Percentiles rank a stretch among this genome's conserved stretches.
phyloP scores from a whole-genome alignment of 2,329 filamentous ascomycete genomes.

The Albifimbria verrucaria region DNA sequence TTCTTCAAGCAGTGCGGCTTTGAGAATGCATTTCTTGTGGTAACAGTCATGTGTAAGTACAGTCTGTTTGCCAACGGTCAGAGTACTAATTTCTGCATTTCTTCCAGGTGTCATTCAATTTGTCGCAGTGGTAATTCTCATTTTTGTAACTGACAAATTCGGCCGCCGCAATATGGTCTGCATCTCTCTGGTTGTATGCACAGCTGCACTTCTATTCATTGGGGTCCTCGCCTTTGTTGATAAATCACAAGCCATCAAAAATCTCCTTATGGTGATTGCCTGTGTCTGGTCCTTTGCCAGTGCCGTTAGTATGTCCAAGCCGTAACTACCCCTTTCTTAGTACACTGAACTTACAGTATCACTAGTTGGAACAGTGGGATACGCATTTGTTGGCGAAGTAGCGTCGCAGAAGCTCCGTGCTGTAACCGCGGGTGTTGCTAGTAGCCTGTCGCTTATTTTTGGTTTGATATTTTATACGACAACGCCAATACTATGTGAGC shows the following conservation, averaged over 20 bases:
- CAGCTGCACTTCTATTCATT: conserved; percentile 7
- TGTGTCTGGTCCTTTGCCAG: conserved; percentile 13
- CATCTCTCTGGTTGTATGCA: conserved; percentile 5
- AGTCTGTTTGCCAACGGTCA: neutral
- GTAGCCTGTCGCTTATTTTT: conserved; percentile 8
- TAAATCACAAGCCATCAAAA: conserved; percentile 5
- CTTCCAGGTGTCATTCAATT: conserved; percentile 12
- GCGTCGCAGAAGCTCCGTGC: conserved; percentile 10
- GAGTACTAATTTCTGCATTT: too few species aligned
- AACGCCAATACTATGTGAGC: conserved; percentile 11
- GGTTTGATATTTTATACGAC: conserved; percentile 12
- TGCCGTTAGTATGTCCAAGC: conserved; percentile 2
- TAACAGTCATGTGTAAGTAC: conserved; percentile 8
- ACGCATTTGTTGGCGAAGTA: conserved; percentile 11
- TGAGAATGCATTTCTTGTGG: conserved; percentile 13
- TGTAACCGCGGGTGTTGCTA: conserved; percentile 7
- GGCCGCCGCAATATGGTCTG: conserved; percentile 9
- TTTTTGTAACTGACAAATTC: conserved; percentile 6
- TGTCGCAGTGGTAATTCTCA: conserved; percentile 7
- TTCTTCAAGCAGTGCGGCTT: conserved; percentile 13
- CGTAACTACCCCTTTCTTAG: neutral
- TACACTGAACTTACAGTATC: neutral
- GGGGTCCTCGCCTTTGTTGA: conserved; percentile 5
- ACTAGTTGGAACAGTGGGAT: conserved; percentile 8
- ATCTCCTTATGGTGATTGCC: conserved; percentile 13